Percentiles rank a stretch among this genome's conserved stretches.
These are phyloP conservation scores for Pleodorina starrii DNA, from an alignment of 139 green algal species.

Conservation along the genomic window DNA sequence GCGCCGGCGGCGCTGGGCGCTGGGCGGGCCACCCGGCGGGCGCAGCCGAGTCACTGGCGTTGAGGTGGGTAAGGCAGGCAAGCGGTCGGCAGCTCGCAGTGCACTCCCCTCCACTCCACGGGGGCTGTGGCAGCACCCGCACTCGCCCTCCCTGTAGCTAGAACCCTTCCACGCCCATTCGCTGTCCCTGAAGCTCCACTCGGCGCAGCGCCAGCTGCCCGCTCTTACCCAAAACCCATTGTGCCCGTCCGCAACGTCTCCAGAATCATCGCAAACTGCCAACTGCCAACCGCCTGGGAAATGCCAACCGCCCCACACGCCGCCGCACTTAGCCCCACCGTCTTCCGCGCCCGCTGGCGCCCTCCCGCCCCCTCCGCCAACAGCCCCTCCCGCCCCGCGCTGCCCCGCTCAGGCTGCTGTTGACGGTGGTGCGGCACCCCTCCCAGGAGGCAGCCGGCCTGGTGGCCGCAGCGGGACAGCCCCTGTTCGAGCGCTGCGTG, in stretches of 20 bases:
- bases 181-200: too few relatives aligned
- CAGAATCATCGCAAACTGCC: too few relatives aligned
- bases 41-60: not conserved
- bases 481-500: constrained; percentile 2
- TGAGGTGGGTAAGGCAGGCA: not conserved
- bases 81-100: not conserved
- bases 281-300: too few relatives aligned
- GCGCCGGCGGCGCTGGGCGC: not conserved
- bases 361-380: too few relatives aligned
- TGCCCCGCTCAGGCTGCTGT: constrained; percentile 30
- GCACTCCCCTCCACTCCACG: not conserved
- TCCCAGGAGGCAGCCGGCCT: not conserved
- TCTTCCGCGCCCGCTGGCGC: too few relatives aligned
- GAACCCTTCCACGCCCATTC: too few relatives aligned
- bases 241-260: not conserved
- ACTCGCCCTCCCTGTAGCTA: not conserved
- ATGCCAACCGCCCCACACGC: too few relatives aligned
- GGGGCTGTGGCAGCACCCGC: not conserved
- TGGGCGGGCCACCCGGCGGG: not conserved
- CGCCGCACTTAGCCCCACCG: too few relatives aligned
- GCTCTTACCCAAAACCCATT: not conserved
- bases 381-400: too few relatives aligned
- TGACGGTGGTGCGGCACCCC: not conserved
- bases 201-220: too few relatives aligned
- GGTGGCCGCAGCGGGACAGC: constrained; percentile 18